These are phyloP conservation scores for Tuber borchii DNA, from an alignment of 495 filamentous ascomycete genomes.

Conservation along the genomic window DNA sequence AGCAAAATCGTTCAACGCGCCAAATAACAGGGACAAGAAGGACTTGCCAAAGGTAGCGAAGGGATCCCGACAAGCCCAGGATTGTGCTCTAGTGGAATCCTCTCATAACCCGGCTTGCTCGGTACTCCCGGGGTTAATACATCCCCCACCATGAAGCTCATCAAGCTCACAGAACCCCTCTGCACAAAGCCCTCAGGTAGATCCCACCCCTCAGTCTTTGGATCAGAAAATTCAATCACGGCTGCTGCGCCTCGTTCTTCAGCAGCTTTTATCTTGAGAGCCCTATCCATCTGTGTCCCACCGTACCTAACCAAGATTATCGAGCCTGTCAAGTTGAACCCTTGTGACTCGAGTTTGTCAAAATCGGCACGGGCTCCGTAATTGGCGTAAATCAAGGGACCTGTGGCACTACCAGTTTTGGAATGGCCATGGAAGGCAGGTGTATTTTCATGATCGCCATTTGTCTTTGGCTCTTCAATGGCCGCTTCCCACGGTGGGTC, in stretches of 20 bases:
- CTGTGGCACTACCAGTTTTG: conserved; percentile 77
- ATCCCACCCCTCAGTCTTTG: conserved; percentile 69
- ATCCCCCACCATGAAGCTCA: conserved; percentile 78
- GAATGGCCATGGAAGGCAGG: conserved; percentile 83
- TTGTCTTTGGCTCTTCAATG: conserved; percentile 59
- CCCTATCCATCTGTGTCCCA: conserved; percentile 63
- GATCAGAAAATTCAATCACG: conserved; percentile 88
- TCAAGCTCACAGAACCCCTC: conserved; percentile 73
- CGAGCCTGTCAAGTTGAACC: conserved; percentile 66
- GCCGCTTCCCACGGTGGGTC: conserved; percentile 70
- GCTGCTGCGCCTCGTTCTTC: conserved; percentile 76
- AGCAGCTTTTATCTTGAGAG: conserved; percentile 81
- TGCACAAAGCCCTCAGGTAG: conserved; percentile 77
- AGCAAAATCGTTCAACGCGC: conserved; percentile 3
- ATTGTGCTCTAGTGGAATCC: conserved; percentile 63
- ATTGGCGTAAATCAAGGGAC: conserved; percentile 89
- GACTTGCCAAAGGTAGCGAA: conserved; percentile 62
- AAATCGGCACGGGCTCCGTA: conserved; percentile 84
- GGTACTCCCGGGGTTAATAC: conserved; percentile 81
- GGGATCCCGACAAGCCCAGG: conserved; percentile 73
- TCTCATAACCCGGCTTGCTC: conserved; percentile 61
- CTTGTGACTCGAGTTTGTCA: conserved; percentile 58
- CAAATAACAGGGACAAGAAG: not conserved
- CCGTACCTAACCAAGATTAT: conserved; percentile 79
- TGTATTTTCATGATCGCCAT: conserved; percentile 52